These are phyloP conservation scores for Camelina hispida DNA, from an alignment of 345 rosid species.

Conservation along the genomic window DNA sequence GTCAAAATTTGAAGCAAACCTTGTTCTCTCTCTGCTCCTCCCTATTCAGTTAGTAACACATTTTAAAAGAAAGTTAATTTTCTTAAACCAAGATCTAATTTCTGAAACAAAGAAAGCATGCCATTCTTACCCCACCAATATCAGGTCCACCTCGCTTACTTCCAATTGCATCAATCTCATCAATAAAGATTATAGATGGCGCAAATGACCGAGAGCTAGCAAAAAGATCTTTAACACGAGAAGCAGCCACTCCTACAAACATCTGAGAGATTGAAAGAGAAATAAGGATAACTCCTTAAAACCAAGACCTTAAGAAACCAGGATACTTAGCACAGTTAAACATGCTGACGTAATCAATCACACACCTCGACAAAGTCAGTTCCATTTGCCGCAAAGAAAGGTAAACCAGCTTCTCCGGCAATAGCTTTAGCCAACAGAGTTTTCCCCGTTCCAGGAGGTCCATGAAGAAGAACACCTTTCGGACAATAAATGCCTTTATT, in stretches of 20 bases:
- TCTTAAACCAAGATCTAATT: not conserved
- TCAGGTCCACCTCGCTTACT: slow-evolving; percentile 99
- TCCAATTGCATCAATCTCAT: slow-evolving; percentile 98
- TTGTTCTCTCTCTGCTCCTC: slow-evolving; percentile 99
- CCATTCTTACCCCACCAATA: slow-evolving; percentile 85
- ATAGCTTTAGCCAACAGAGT: slow-evolving; percentile 97
- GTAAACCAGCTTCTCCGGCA: slow-evolving; percentile 99
- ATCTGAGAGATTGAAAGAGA: slow-evolving; percentile 53
- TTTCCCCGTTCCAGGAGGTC: slow-evolving; percentile 99
- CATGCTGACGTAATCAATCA: slow-evolving; percentile 1
- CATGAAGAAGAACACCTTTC: slow-evolving; percentile 96
- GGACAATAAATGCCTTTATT: slow-evolving; percentile 95
- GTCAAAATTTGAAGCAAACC: slow-evolving; percentile 97
- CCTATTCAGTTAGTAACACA: slow-evolving; percentile 53
- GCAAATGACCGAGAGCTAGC: slow-evolving; percentile 89
- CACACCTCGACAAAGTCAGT: slow-evolving; percentile 96
- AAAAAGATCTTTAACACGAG: slow-evolving; percentile 98
- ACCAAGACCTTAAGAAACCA: slow-evolving; percentile 20
- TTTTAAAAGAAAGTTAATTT: not conserved
- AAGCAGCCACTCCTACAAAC: slow-evolving; percentile 99
- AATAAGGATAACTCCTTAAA: slow-evolving; percentile 14
- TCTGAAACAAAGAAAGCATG: not conserved
- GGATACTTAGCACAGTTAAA: not conserved
- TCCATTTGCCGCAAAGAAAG: slow-evolving; percentile 96
- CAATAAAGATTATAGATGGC: slow-evolving; percentile 94